phyloP scores from a whole-genome alignment of 257 asterid species.

The Agastache rugosa region DNA sequence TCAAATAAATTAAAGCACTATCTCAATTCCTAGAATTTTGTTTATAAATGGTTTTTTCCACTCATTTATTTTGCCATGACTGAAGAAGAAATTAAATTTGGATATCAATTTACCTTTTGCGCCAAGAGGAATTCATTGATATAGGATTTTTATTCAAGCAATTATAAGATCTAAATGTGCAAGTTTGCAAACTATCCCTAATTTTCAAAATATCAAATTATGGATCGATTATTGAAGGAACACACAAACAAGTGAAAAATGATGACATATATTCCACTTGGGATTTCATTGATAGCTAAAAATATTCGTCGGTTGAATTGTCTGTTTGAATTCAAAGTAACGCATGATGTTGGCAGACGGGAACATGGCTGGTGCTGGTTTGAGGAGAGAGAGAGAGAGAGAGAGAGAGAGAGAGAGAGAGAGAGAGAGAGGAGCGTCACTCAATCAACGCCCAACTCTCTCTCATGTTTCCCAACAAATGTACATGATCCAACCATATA shows the following conservation, averaged over 20 bases:
- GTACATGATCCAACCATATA: slow-evolving; percentile 38
- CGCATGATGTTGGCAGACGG: slow-evolving; percentile 28
- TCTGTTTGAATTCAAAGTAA: slow-evolving; percentile 41
- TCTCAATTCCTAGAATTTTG: neutral
- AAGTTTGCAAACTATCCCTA: neutral
- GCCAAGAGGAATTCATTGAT: neutral
- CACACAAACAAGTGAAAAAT: neutral
- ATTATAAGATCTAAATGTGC: neutral
- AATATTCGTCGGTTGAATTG: slow-evolving; percentile 27
- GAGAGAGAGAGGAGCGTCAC: slow-evolving; percentile 1
- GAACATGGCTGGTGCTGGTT: slow-evolving; percentile 32
- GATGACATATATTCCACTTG: slow-evolving; percentile 25
- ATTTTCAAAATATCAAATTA: neutral
- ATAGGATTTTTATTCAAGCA: neutral
- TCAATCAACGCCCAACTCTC: neutral
- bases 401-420: neutral
- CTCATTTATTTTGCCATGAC: neutral
- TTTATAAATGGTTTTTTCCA: neutral
- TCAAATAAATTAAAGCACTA: neutral
- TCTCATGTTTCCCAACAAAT: slow-evolving; percentile 48
- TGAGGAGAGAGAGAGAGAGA: neutral
- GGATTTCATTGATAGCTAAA: slow-evolving; percentile 25
- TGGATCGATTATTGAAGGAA: neutral
- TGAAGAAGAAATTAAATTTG: neutral
- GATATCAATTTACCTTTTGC: neutral